These are phyloP conservation scores for Aspergillus sp. DNA, from an alignment of 2,329 filamentous ascomycete species.

Conservation along the genomic window DNA sequence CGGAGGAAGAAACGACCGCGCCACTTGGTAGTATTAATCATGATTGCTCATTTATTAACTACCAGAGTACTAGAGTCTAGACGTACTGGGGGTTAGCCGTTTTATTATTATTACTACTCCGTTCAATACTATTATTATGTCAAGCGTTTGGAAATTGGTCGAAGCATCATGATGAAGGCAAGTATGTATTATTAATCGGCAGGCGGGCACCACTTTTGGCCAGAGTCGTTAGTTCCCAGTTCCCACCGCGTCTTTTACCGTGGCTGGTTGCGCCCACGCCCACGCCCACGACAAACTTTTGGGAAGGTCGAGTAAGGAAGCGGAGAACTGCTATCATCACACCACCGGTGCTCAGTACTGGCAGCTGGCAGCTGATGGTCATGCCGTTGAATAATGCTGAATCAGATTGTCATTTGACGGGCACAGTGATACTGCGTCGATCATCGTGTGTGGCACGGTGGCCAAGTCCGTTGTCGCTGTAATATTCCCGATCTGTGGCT, in stretches of 20 bases:
- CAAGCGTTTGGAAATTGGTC: neutral
- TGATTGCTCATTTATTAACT: neutral
- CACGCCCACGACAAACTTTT: neutral
- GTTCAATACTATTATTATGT: neutral
- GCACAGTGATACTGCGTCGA: neutral
- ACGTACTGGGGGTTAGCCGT: neutral
- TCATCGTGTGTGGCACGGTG: neutral
- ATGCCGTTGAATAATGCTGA: neutral
- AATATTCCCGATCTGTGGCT: conserved; percentile 11
- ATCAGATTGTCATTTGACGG: conserved; percentile 2
- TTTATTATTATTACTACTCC: neutral
- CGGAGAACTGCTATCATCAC: neutral
- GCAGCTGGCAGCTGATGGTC: neutral
- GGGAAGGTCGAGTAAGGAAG: neutral
- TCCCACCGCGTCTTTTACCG: neutral
- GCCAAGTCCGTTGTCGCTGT: neutral
- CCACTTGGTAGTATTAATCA: conserved; percentile 7
- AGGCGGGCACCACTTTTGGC: conserved; percentile 1
- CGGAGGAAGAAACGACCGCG: conserved; percentile 8
- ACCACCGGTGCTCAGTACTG: neutral
- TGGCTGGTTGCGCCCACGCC: neutral
- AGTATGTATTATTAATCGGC: neutral
- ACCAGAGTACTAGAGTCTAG: neutral
- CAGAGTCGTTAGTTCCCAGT: neutral
- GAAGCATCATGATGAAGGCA: conserved; percentile 1